A percentile compares a stretch with the other conserved stretches of the same genome.
Conservation (phyloP, 2,329 filamentous ascomycete species). For the Ceratocystis alfenasii region DNA sequence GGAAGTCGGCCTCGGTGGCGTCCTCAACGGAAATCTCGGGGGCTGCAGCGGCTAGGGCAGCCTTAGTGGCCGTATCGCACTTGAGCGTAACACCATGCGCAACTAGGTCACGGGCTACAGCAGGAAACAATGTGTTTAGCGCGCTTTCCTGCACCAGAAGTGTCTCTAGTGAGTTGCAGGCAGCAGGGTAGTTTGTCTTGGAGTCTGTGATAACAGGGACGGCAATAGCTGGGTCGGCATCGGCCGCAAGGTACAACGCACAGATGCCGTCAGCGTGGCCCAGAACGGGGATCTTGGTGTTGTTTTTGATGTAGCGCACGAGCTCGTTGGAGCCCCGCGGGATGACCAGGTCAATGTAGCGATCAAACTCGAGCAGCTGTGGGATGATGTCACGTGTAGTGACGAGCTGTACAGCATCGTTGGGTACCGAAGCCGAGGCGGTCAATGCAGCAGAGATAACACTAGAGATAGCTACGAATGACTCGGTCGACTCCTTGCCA, state of each 20-base stretch:
- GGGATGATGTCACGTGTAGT: slow-evolving; percentile 85
- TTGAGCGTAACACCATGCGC: slow-evolving; percentile 68
- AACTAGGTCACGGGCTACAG: slow-evolving; percentile 60
- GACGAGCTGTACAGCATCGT: slow-evolving; percentile 82
- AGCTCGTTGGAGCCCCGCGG: slow-evolving; percentile 84
- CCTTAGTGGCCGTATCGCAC: slow-evolving; percentile 61
- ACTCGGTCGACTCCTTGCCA: slow-evolving; percentile 88
- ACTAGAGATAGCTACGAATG: slow-evolving; percentile 81
- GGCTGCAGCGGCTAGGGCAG: slow-evolving; percentile 44
- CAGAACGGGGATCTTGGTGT: slow-evolving; percentile 87
- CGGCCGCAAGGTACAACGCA: slow-evolving; percentile 68
- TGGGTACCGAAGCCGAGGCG: slow-evolving; percentile 59
- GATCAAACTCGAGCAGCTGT: slow-evolving; percentile 72
- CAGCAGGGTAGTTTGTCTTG: slow-evolving; percentile 88
- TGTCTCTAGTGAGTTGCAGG: slow-evolving; percentile 90
- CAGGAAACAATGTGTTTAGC: slow-evolving; percentile 54
- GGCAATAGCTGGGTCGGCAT: slow-evolving; percentile 62
- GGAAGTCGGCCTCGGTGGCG: slow-evolving; percentile 59
- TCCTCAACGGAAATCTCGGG: slow-evolving; percentile 44
- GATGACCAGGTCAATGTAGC: slow-evolving; percentile 87
- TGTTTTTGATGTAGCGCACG: slow-evolving; percentile 77
- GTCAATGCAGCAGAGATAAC: slow-evolving; percentile 71
- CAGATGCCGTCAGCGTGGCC: slow-evolving; percentile 94
- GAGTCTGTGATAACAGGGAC: slow-evolving; percentile 72
- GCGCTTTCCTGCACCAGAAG: slow-evolving; percentile 69